phyloP scores from a whole-genome alignment of 768 basidiomycete genomes.

The Leccinum longicurvipes region DNA sequence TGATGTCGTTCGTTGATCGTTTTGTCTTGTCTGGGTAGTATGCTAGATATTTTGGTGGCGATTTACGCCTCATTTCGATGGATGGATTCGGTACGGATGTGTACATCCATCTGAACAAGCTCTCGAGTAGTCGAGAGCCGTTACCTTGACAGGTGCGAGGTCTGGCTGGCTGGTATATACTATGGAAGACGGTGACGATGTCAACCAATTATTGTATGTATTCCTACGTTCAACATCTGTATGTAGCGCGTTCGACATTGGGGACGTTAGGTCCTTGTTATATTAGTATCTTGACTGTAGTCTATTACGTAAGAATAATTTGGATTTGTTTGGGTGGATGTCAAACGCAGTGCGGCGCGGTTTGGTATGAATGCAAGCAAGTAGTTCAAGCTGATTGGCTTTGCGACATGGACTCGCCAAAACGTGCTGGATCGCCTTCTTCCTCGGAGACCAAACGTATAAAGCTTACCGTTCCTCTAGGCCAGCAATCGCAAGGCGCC shows the following conservation, averaged over 20 bases:
- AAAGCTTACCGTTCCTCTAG: slow-evolving; percentile 47
- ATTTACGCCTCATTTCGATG: slow-evolving; percentile 92
- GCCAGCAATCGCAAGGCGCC: slow-evolving; percentile 58
- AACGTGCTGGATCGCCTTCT: slow-evolving; percentile 59
- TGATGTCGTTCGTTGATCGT: background rate
- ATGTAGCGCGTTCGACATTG: no score
- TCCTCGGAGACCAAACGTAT: slow-evolving; percentile 57
- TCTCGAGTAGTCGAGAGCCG: slow-evolving; percentile 83
- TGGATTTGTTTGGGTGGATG: slow-evolving; percentile 12
- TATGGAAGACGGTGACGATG: background rate
- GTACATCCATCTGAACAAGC: slow-evolving; percentile 84
- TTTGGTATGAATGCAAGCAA: slow-evolving; percentile 11
- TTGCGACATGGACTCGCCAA: slow-evolving; percentile 57
- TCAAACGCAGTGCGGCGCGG: slow-evolving; percentile 2
- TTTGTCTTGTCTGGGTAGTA: slow-evolving; percentile 47
- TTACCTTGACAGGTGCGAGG: slow-evolving; percentile 37
- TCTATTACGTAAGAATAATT: slow-evolving; percentile 5
- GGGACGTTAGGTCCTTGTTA: no score
- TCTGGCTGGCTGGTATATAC: background rate
- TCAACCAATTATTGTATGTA: background rate
- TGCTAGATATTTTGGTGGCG: slow-evolving; percentile 91
- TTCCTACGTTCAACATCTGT: background rate
- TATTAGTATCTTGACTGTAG: no score
- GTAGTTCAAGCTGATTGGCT: slow-evolving; percentile 25
- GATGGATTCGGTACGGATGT: slow-evolving; percentile 94